Percentiles rank a stretch among this genome's conserved stretches.
These are phyloP conservation scores for Nicotiana tomentosiformis DNA, from an alignment of 257 asterid genomes.

Conservation along the genomic window DNA sequence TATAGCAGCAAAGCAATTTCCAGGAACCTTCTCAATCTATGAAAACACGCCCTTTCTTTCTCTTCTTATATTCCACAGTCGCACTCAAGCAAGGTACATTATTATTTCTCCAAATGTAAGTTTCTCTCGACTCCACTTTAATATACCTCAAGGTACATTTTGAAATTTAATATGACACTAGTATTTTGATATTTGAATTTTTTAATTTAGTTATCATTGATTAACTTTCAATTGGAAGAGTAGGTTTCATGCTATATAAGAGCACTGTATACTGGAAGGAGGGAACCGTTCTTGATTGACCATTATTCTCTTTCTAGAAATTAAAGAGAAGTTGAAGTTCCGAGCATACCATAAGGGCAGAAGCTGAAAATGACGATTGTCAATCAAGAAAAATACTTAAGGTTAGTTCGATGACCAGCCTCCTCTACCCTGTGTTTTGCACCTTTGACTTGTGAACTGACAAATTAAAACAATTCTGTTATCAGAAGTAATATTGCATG, in stretches of 20 bases:
- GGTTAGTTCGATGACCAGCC: background rate
- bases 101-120: background rate
- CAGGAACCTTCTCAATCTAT: background rate
- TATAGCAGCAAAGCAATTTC: background rate
- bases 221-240: background rate
- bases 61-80: background rate
- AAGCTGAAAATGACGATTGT: conserved; percentile 1
- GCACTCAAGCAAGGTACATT: background rate
- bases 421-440: background rate
- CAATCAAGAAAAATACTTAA: background rate
- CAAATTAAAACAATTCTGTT: background rate
- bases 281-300: background rate
- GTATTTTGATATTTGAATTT: background rate
- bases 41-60: background rate
- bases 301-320: background rate
- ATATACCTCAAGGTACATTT: background rate
- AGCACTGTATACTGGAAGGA: background rate
- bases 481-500: background rate
- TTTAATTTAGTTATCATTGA: background rate
- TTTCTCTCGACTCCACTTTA: background rate
- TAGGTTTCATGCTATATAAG: background rate
- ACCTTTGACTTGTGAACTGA: background rate
- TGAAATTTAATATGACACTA: background rate
- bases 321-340: background rate
- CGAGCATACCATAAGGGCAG: background rate